Evolutionary conservation across 306 rosid genomes (phyloP).

Genomic region (Urtica urens): DNA sequence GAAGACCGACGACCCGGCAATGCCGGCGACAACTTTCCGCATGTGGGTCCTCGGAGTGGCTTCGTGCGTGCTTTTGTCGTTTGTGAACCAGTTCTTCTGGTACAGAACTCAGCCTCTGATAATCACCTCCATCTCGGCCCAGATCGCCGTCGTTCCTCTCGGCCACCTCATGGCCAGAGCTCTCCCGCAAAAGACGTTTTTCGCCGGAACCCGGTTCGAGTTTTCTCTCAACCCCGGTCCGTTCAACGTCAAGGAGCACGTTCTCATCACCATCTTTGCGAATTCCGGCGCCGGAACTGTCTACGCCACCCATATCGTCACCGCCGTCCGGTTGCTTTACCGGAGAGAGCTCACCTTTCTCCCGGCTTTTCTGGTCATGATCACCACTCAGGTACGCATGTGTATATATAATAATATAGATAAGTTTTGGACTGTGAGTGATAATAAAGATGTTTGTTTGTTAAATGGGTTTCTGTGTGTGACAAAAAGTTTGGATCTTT

Average conservation of each 20-base stretch:
- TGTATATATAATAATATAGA: background rate
- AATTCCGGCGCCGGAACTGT: constrained; percentile 64
- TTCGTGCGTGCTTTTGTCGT: constrained; percentile 53
- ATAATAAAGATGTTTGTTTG: background rate
- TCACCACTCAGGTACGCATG: constrained; percentile 69
- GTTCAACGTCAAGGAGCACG: constrained; percentile 78
- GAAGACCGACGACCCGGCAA: constrained; percentile 55
- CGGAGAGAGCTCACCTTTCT: constrained; percentile 40
- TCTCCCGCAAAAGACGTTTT: constrained; percentile 35
- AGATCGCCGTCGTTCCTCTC: constrained; percentile 84
- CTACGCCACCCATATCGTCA: constrained; percentile 64
- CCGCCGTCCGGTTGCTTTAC: constrained; percentile 63
- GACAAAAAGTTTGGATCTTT: background rate
- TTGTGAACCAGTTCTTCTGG: constrained; percentile 88
- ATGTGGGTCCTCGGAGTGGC: constrained; percentile 75
- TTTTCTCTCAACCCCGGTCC: constrained; percentile 77
- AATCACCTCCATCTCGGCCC: constrained; percentile 54
- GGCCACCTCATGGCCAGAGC: constrained; percentile 71
- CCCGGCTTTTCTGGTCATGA: constrained; percentile 62
- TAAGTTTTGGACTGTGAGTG: background rate
- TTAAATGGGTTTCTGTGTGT: background rate
- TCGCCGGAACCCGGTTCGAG: constrained; percentile 37
- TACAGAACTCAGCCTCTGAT: constrained; percentile 66
- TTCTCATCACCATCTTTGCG: constrained; percentile 76
- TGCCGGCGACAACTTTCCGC: constrained; percentile 62